These are phyloP conservation scores for Pneumocystis canis DNA, from an alignment of 1,139 yeast genomes.

Conservation along the genomic window DNA sequence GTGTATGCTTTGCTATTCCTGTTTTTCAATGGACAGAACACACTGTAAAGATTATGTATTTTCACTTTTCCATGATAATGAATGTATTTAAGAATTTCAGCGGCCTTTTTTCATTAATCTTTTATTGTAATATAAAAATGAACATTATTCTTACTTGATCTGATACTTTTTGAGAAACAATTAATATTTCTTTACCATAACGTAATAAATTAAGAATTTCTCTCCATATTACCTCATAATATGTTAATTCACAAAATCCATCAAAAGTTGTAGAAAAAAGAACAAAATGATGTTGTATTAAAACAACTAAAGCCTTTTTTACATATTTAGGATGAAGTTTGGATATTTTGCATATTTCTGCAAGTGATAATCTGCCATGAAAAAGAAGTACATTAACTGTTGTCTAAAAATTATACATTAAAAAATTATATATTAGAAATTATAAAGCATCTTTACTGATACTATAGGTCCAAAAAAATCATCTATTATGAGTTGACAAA, in stretches of 20 bases:
- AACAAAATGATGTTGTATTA: conserved; percentile 30
- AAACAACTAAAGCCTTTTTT: conserved; percentile 26
- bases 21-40: neutral
- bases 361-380: conserved; percentile 25
- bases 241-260: conserved; percentile 7
- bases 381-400: conserved; percentile 24
- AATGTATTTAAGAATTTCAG: conserved; percentile 62
- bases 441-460: conserved; percentile 13
- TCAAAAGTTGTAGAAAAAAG: conserved; percentile 17
- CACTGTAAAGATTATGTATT: neutral
- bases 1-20: neutral
- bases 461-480: conserved; percentile 29
- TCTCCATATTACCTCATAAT: conserved; percentile 9
- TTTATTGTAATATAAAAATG: neutral
- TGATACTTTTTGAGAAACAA: conserved; percentile 4
- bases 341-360: conserved; percentile 21
- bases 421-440: neutral
- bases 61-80: conserved; percentile 40
- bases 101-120: conserved; percentile 23
- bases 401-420: conserved; percentile 6
- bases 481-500: conserved; percentile 23
- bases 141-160: neutral
- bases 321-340: conserved; percentile 23
- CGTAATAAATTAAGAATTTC: conserved; percentile 8
- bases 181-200: conserved; percentile 7